Percentiles rank a stretch among this genome's conserved stretches.
Conservation (phyloP, 495 filamentous ascomycete species). For the Hyaloscypha bicolor region DNA sequence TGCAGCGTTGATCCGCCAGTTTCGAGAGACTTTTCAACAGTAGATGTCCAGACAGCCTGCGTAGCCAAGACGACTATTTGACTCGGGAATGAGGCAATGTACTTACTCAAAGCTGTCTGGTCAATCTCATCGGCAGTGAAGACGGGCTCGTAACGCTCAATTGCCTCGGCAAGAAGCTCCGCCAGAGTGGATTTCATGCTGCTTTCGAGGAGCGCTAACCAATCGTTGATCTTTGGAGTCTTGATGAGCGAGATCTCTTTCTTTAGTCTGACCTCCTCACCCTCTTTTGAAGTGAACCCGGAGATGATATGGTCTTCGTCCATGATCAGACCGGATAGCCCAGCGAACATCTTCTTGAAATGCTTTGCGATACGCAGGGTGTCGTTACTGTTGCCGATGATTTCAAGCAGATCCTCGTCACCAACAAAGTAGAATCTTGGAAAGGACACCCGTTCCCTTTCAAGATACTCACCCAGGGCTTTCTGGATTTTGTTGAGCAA, state of each 20-base stretch:
- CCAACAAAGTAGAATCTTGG: conserved; percentile 99
- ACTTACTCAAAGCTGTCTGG: conserved; percentile 66
- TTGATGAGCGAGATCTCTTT: conserved; percentile 89
- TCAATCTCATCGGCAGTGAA: conserved; percentile 69
- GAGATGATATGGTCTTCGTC: conserved; percentile 87
- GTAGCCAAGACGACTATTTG: conserved; percentile 95
- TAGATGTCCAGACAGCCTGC: conserved; percentile 91
- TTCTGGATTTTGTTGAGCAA: conserved; percentile 99
- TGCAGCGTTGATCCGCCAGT: conserved; percentile 69
- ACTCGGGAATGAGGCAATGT: conserved; percentile 80
- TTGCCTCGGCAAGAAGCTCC: conserved; percentile 83
- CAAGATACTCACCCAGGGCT: conserved; percentile 96
- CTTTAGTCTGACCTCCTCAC: conserved; percentile 84
- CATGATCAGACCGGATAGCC: conserved; percentile 84
- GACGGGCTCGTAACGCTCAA: conserved; percentile 73
- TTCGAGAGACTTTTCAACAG: conserved; percentile 73
- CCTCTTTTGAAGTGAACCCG: conserved; percentile 94
- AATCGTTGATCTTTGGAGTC: conserved; percentile 96
- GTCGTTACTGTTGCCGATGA: conserved; percentile 99
- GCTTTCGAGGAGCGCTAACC: conserved; percentile 85
- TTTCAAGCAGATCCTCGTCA: conserved; percentile 98
- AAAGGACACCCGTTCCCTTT: conserved; percentile 95
- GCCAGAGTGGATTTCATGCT: conserved; percentile 95
- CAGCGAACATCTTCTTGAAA: conserved; percentile 99
- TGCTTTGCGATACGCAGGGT: conserved; percentile 94